Evolutionary conservation across 257 asterid genomes (phyloP).

Genomic region (Rhazya stricta): DNA sequence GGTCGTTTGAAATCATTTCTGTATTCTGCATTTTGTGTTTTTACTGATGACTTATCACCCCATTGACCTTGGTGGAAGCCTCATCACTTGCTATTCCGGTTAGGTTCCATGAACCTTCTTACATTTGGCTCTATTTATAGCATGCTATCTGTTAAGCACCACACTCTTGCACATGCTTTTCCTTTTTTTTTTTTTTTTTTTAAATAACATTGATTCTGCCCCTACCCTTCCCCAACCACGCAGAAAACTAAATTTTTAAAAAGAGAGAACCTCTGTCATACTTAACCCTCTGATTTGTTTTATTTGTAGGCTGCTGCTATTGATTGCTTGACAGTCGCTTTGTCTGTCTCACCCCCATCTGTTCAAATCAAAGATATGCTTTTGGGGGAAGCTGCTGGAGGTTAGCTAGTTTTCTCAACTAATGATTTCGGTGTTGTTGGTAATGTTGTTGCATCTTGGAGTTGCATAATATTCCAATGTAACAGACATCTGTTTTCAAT

Average conservation of each 20-base stretch:
- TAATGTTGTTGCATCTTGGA: not conserved
- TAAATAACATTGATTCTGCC: not conserved
- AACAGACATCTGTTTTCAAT: not conserved
- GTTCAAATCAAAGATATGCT: conserved; percentile 55
- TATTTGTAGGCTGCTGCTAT: conserved; percentile 62
- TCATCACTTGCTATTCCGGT: not conserved
- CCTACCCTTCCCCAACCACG: not conserved
- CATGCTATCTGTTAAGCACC: not conserved
- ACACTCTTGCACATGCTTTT: not conserved
- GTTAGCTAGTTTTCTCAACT: conserved; percentile 29
- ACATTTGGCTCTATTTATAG: not conserved
- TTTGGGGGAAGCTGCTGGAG: conserved; percentile 56
- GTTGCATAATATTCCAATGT: not conserved
- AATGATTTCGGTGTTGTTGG: not conserved
- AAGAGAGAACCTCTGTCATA: not conserved
- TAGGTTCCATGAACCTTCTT: not conserved
- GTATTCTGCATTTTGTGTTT: not conserved
- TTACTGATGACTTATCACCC: not conserved
- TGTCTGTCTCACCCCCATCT: conserved; percentile 71
- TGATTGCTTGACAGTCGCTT: conserved; percentile 67
- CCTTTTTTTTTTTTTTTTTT: not conserved
- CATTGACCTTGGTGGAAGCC: not conserved
- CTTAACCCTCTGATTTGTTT: not conserved
- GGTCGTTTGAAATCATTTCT: not conserved
- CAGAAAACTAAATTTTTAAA: not conserved